Evolutionary conservation across 352 stramenopile genomes (phyloP), one percentile per base, ranked within the genome.

Genomic region (Phytopythium cucurbitacearum): DNA sequence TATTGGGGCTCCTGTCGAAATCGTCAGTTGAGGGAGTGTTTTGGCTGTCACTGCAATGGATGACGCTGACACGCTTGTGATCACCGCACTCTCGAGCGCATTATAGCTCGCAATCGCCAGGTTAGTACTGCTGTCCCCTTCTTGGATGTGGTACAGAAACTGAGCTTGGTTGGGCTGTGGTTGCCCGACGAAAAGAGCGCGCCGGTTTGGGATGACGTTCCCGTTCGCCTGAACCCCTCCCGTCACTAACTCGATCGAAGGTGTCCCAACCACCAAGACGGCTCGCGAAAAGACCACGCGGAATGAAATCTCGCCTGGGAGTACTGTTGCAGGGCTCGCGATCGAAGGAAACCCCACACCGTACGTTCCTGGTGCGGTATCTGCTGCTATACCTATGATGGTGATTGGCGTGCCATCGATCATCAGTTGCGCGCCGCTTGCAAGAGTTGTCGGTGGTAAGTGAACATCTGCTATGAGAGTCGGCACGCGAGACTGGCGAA

Each of bases 271-370:
- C 3, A 92, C 70, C 7, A 57, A 57, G 1, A 92, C 75, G 0
- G 75, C 40, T 3, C 76, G 66, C 21, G 74, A 87, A 56, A 89
- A 92, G 7, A 82, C 59, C 7, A 90, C 3, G 11, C 76, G 65
- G 48, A 92, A 90, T 1, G 83, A 59, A 47, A 92, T 87, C 41
- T 92, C 77, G 1, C 81, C 81, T 3, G 81, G 73, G 44, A 53
- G 69, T 8, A 89, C 69, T 0, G 60, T 65, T 7, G 48, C n/a
- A 2, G 81, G 81, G 46, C 77, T 90, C 1, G 77, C 54, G 9
- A 62, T 43, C 0, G 77, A 52, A 4, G 81, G 81, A 42, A 71
- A 90, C 0, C 69, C 76, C 48, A 90, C 79, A 2, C 81, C 79
- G 8, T 90, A 92, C 0, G 71, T 80, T 2, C 66, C 77, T 6